Conservation (phyloP, 176 grass and related monocot genomes). For the Neostapfia colusana region DNA sequence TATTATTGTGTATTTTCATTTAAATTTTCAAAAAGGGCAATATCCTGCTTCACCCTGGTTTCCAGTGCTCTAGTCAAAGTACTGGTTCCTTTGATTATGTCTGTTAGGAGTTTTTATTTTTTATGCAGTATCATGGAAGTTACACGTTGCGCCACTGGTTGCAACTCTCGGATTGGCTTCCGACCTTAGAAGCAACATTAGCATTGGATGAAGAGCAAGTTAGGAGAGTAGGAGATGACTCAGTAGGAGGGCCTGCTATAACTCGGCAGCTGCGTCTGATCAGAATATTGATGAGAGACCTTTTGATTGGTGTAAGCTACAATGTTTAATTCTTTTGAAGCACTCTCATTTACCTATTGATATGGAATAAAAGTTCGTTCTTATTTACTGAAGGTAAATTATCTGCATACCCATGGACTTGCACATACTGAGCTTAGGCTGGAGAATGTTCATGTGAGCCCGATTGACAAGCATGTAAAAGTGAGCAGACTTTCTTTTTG, state of each 20-base stretch:
- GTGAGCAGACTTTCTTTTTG: conserved; percentile 44
- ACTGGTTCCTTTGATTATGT: conserved; percentile 12
- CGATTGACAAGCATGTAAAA: conserved; percentile 93
- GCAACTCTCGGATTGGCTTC: conserved; percentile 87
- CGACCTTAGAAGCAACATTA: conserved; percentile 85
- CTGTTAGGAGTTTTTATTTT: conserved; percentile 18
- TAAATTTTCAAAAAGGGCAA: background rate
- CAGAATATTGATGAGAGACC: conserved; percentile 96
- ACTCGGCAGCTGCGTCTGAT: conserved; percentile 74
- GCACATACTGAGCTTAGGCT: conserved; percentile 90
- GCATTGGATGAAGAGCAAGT: conserved; percentile 79
- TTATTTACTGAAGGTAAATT: conserved; percentile 73
- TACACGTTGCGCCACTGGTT: conserved; percentile 90
- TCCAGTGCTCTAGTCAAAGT: background rate
- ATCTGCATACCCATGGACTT: conserved; percentile 93
- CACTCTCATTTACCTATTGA: background rate
- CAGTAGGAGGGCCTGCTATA: conserved; percentile 78
- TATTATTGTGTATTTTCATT: conserved; percentile 14
- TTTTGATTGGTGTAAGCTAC: conserved; percentile 90
- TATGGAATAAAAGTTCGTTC: conserved; percentile 22
- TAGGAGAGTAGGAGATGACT: conserved; percentile 85
- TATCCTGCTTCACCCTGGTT: conserved; percentile 1
- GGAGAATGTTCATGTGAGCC: conserved; percentile 96
- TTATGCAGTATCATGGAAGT: conserved; percentile 82
- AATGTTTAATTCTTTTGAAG: background rate